Evolutionary conservation across 1,139 yeast genomes (phyloP).

Genomic region (Kodamaea sp.): DNA sequence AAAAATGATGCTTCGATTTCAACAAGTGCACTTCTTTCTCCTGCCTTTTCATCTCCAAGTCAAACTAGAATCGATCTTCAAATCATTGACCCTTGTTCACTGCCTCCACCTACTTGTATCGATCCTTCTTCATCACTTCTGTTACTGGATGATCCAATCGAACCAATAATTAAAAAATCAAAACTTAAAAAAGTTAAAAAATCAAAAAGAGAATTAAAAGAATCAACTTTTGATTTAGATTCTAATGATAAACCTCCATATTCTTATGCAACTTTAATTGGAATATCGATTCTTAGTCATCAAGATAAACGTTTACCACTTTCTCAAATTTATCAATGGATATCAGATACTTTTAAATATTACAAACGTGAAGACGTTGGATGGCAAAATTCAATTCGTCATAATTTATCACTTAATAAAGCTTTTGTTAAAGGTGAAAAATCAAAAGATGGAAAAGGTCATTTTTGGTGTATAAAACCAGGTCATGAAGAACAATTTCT

Average conservation of each 20-base stretch:
- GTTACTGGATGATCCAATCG: constrained; percentile 7
- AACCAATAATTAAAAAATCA: constrained; percentile 11
- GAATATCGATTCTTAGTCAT: constrained; percentile 89
- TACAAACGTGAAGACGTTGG: constrained; percentile 87
- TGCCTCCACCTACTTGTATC: constrained; percentile 14
- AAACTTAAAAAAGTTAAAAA: constrained; percentile 17
- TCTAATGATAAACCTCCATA: constrained; percentile 79
- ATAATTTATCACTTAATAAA: constrained; percentile 77
- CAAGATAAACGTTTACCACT: constrained; percentile 75
- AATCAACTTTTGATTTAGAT: constrained; percentile 34
- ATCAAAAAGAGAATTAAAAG: constrained; percentile 25
- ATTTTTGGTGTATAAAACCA: constrained; percentile 87
- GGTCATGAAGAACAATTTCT: constrained; percentile 83
- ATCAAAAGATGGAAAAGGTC: constrained; percentile 95
- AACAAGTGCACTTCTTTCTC: constrained; percentile 32
- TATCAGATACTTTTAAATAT: constrained; percentile 78
- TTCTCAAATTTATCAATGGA: constrained; percentile 92
- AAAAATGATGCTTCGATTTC: background rate
- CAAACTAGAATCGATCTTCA: constrained; percentile 1
- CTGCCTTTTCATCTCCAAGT: constrained; percentile 48
- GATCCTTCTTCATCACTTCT: constrained; percentile 15
- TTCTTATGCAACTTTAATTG: constrained; percentile 90
- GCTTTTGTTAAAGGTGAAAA: constrained; percentile 89
- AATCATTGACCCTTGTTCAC: constrained; percentile 2
- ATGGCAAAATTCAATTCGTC: constrained; percentile 91